A percentile compares a stretch with the other conserved stretches of the same genome.
phyloP scores from a whole-genome alignment of 2,329 filamentous ascomycete genomes.

The Pseudocercospora crystallina region DNA sequence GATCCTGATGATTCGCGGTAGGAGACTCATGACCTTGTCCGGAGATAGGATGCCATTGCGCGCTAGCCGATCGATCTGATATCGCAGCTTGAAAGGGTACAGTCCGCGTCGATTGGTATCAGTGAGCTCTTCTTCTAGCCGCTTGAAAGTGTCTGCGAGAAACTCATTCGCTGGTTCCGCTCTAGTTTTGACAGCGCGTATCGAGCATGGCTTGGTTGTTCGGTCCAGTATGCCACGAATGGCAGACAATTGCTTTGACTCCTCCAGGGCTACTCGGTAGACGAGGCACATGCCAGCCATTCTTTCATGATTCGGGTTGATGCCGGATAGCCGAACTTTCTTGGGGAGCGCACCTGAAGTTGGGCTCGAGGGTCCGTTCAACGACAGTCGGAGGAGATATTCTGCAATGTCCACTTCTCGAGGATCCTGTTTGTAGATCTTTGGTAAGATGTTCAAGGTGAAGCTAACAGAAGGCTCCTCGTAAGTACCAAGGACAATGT shows the following conservation, averaged over 20 bases:
- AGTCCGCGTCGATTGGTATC: conserved; percentile 28
- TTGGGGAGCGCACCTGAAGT: conserved; percentile 9
- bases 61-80: conserved; percentile 64
- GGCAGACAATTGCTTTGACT: conserved; percentile 25
- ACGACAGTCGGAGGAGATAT: background rate
- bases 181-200: conserved; percentile 28
- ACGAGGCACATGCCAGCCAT: conserved; percentile 51
- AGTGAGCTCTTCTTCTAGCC: conserved; percentile 39
- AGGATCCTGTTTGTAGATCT: conserved; percentile 36
- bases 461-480: conserved; percentile 38
- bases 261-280: conserved; percentile 41
- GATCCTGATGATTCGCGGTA: conserved; percentile 44
- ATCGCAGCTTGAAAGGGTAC: conserved; percentile 57
- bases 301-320: conserved; percentile 39
- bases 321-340: conserved; percentile 35
- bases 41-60: conserved; percentile 64
- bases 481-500: conserved; percentile 35
- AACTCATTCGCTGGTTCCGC: conserved; percentile 15
- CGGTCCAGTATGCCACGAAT: conserved; percentile 26
- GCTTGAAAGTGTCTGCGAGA: conserved; percentile 13
- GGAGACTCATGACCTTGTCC: conserved; percentile 48
- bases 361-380: background rate
- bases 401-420: conserved; percentile 1
- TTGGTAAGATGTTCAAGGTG: conserved; percentile 40
- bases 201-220: conserved; percentile 34